These are phyloP conservation scores for Myxozyma lipomycoides DNA, from an alignment of 805 yeast genomes.

Conservation along the genomic window DNA sequence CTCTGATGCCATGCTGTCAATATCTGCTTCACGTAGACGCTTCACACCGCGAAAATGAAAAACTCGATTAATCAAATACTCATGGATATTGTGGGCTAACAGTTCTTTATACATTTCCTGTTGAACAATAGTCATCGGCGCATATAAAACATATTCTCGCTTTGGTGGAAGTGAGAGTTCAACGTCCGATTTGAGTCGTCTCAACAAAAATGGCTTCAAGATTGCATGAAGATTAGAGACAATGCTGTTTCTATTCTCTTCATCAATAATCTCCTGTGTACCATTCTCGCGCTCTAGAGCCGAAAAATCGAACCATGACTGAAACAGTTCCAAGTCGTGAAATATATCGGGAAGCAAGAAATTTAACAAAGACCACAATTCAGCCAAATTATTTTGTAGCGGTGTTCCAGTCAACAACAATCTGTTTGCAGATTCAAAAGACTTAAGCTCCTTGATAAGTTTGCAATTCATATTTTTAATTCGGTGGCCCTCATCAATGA, in stretches of 20 bases:
- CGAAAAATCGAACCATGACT: constrained; percentile 87
- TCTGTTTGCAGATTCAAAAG: constrained; percentile 57
- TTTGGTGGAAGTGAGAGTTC: constrained; percentile 73
- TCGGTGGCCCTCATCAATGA: constrained; percentile 95
- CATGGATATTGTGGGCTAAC: constrained; percentile 41
- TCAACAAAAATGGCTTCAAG: constrained; percentile 76
- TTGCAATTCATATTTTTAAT: constrained; percentile 79
- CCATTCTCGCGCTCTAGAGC: constrained; percentile 40
- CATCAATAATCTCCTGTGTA: constrained; percentile 51
- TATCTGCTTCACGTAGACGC: neutral
- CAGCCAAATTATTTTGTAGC: constrained; percentile 82
- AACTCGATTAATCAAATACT: constrained; percentile 34
- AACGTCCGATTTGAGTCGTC: constrained; percentile 77
- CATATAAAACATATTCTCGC: constrained; percentile 79
- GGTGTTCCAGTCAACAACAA: constrained; percentile 94
- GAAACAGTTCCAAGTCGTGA: constrained; percentile 82
- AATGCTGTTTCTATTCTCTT: constrained; percentile 55
- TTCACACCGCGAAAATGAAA: constrained; percentile 23
- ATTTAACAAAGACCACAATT: constrained; percentile 87
- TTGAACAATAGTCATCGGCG: constrained; percentile 63
- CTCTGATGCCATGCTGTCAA: neutral
- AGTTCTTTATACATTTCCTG: constrained; percentile 53
- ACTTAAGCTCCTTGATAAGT: constrained; percentile 67
- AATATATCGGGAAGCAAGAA: constrained; percentile 91
- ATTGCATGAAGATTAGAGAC: constrained; percentile 80